Conservation (phyloP, 2,329 filamentous ascomycete species). For the Fusarium xyrophilum region DNA sequence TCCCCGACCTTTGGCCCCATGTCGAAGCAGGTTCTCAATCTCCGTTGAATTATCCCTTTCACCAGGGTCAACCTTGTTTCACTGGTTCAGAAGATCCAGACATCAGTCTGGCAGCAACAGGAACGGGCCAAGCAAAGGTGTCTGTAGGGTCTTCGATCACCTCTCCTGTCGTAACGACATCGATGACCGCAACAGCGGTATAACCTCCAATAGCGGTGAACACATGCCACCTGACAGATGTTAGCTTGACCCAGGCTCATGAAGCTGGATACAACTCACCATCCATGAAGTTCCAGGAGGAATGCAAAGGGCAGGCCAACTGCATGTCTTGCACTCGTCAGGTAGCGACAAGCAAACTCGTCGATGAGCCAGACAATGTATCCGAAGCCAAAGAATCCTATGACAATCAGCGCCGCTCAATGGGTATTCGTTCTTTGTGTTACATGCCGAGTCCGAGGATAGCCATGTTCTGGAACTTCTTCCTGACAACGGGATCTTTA, state of each 20-base stretch:
- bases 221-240: slow-evolving; percentile 49
- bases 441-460: slow-evolving; percentile 31
- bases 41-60: fast-evolving
- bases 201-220: slow-evolving; percentile 53
- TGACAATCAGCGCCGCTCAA: background rate
- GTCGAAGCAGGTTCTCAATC: background rate
- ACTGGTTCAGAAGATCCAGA: background rate
- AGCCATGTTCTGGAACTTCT: slow-evolving; percentile 29
- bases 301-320: slow-evolving; percentile 50
- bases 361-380: slow-evolving; percentile 52
- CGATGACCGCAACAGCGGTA: slow-evolving; percentile 48
- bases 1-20: fast-evolving
- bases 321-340: slow-evolving; percentile 40
- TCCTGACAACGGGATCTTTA: slow-evolving; percentile 35
- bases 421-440: fast-evolving
- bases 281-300: slow-evolving; percentile 51
- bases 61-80: background rate
- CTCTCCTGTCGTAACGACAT: slow-evolving; percentile 47
- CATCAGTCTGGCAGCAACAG: slow-evolving; percentile 30
- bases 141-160: slow-evolving; percentile 41
- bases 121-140: slow-evolving; percentile 48
- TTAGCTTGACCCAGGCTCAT: background rate
- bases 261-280: slow-evolving; percentile 39
- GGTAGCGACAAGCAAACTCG: slow-evolving; percentile 43
- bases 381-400: slow-evolving; percentile 48